A percentile compares a stretch with the other conserved stretches of the same genome.
phyloP scores from a whole-genome alignment of 495 filamentous ascomycete genomes.

The Xylaria scruposa region DNA sequence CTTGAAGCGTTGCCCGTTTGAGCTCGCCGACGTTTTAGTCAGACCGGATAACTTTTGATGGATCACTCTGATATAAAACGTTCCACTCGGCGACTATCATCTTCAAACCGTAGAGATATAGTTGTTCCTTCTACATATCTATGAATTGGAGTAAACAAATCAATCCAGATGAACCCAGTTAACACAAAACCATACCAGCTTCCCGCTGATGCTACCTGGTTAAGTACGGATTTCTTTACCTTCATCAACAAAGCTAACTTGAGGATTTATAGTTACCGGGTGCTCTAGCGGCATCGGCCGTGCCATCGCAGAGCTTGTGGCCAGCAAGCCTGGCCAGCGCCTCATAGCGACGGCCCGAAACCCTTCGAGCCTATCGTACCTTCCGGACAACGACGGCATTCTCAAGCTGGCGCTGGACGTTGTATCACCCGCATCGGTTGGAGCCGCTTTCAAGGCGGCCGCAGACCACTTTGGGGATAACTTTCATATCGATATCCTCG shows the following conservation, averaged over 20 bases:
- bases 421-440: constrained; percentile 44
- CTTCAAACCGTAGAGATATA: neutral
- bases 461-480: constrained; percentile 40
- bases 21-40: constrained; percentile 9
- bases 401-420: constrained; percentile 55
- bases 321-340: constrained; percentile 45
- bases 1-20: neutral
- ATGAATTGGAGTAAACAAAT: neutral
- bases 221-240: constrained; percentile 42
- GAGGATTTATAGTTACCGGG: constrained; percentile 46
- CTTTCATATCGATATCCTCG: constrained; percentile 55
- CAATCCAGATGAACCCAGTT: constrained; percentile 34
- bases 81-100: neutral
- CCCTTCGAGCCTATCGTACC: constrained; percentile 42
- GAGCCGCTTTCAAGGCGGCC: constrained; percentile 43
- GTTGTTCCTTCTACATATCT: neutral
- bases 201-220: constrained; percentile 53
- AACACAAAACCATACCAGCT: constrained; percentile 48
- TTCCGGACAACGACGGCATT: constrained; percentile 43
- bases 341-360: constrained; percentile 56
- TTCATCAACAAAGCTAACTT: constrained; percentile 2
- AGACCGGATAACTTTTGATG: neutral
- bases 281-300: constrained; percentile 55
- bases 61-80: neutral
- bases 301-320: constrained; percentile 43